phyloP scores from a whole-genome alignment of 176 grass and related monocot species.

The Aegilops longissima region DNA sequence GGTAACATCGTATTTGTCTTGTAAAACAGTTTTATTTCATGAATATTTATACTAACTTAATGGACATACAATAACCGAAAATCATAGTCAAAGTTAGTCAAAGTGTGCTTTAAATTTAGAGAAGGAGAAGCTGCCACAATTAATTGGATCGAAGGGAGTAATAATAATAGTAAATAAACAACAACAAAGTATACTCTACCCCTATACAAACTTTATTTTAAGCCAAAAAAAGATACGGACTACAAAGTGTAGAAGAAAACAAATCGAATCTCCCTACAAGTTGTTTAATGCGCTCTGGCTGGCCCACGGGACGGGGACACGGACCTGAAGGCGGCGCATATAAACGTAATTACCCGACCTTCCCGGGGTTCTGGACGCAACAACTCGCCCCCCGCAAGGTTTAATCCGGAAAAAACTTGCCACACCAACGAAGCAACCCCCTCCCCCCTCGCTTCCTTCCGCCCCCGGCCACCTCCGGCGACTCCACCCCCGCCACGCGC shows the following conservation, averaged over 20 bases:
- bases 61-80: too few relatives aligned
- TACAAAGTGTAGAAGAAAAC: background rate
- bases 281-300: background rate
- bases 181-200: too few relatives aligned
- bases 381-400: background rate
- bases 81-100: too few relatives aligned
- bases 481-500: slow-evolving; percentile 12
- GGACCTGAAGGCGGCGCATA: background rate
- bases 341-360: background rate
- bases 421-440: slow-evolving; percentile 19
- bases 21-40: too few relatives aligned
- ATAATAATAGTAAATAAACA: too few relatives aligned
- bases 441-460: background rate
- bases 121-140: too few relatives aligned
- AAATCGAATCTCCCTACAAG: background rate
- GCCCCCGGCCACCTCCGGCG: slow-evolving; percentile 1
- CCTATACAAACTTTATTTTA: background rate
- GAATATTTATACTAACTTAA: too few relatives aligned
- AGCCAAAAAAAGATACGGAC: background rate
- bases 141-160: too few relatives aligned
- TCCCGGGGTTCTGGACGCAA: slow-evolving; percentile 1
- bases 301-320: background rate
- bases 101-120: too few relatives aligned
- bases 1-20: too few relatives aligned
- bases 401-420: background rate